These are phyloP conservation scores for Dovyalis caffra DNA, from an alignment of 345 rosid species.

Conservation along the genomic window DNA sequence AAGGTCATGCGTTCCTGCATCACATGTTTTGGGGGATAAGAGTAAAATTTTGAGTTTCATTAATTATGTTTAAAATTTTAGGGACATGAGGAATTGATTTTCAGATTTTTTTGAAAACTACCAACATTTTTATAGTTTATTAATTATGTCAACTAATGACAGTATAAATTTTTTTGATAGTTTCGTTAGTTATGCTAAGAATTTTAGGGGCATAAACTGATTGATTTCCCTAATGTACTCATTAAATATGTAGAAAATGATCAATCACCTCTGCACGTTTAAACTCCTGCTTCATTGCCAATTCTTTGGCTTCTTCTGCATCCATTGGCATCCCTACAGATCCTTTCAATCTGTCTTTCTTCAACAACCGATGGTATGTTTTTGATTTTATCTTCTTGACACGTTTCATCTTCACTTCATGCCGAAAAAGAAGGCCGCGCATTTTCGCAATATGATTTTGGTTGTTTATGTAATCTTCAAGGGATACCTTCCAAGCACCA, in stretches of 20 bases:
- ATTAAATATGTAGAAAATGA: neutral
- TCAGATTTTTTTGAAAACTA: neutral
- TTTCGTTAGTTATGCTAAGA: neutral
- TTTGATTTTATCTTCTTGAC: conserved; percentile 89
- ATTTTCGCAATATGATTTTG: conserved; percentile 70
- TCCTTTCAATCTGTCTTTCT: conserved; percentile 59
- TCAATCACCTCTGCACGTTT: conserved; percentile 75
- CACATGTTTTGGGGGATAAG: conserved; percentile 14
- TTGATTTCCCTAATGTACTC: neutral
- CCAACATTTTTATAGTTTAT: too few species aligned
- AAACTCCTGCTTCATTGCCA: conserved; percentile 68
- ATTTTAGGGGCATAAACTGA: neutral
- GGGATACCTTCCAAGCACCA: conserved; percentile 55
- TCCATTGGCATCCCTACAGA: conserved; percentile 55
- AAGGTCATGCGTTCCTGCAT: conserved; percentile 77
- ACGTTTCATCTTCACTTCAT: conserved; percentile 78
- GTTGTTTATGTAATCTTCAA: conserved; percentile 63
- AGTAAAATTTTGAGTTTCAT: neutral
- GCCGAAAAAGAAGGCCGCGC: conserved; percentile 86
- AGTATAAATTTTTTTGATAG: neutral
- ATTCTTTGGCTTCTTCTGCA: conserved; percentile 83
- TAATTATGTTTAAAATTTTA: neutral
- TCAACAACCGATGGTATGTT: conserved; percentile 71
- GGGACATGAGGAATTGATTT: neutral
- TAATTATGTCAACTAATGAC: neutral